These are phyloP conservation scores for Naumovozyma baii DNA, from an alignment of 805 yeast species.

Conservation along the genomic window DNA sequence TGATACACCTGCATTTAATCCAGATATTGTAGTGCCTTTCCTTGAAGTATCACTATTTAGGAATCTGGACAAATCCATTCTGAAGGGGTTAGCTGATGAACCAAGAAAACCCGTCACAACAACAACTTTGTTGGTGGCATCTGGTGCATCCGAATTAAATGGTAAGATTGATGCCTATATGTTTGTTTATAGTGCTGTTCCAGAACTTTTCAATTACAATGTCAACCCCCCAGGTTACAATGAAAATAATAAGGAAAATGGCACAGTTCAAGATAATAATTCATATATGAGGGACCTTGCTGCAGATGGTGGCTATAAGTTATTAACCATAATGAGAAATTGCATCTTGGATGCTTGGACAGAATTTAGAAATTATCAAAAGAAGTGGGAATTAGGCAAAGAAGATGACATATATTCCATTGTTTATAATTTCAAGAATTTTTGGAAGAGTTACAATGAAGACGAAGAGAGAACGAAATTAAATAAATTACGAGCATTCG, in stretches of 20 bases:
- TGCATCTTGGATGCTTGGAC: slow-evolving; percentile 67
- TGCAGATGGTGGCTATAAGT: slow-evolving; percentile 21
- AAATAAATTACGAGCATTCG: slow-evolving; percentile 24
- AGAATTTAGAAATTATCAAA: slow-evolving; percentile 48
- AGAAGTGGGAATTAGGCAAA: slow-evolving; percentile 50
- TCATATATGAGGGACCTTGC: slow-evolving; percentile 3
- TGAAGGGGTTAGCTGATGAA: slow-evolving; percentile 53
- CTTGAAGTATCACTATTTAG: slow-evolving; percentile 62
- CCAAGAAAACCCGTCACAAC: slow-evolving; percentile 55
- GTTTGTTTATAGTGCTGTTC: slow-evolving; percentile 60
- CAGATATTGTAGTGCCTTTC: slow-evolving; percentile 63
- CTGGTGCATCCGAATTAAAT: slow-evolving; percentile 70
- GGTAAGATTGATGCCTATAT: slow-evolving; percentile 70
- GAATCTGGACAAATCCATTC: slow-evolving; percentile 46
- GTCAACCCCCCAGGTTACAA: slow-evolving; percentile 49
- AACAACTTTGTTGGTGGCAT: slow-evolving; percentile 60
- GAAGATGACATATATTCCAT: slow-evolving; percentile 61
- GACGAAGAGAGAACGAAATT: slow-evolving; percentile 27
- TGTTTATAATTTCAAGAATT: slow-evolving; percentile 44
- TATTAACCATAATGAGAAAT: slow-evolving; percentile 39
- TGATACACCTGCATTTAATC: slow-evolving; percentile 65
- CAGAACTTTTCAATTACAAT: slow-evolving; percentile 34
- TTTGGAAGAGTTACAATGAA: slow-evolving; percentile 39
- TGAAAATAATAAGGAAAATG: slow-evolving; percentile 4
- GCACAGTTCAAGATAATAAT: too few relatives aligned